phyloP scores from a whole-genome alignment of 2,329 filamentous ascomycete genomes.

The Drechslera avenae region DNA sequence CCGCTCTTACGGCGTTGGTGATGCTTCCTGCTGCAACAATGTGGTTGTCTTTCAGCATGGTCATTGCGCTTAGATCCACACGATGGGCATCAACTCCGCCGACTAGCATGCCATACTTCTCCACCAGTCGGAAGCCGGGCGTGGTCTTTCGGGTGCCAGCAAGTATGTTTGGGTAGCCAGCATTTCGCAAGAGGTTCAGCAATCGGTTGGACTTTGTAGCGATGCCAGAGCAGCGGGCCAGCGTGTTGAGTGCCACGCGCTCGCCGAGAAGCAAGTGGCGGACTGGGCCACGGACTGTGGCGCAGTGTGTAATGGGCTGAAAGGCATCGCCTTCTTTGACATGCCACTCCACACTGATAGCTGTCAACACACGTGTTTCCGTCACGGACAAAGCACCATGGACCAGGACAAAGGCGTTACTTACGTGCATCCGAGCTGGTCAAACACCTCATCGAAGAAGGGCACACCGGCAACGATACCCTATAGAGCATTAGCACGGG shows the following conservation, averaged over 20 bases:
- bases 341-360: slow-evolving; percentile 78
- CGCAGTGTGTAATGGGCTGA: slow-evolving; percentile 64
- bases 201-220: slow-evolving; percentile 67
- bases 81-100: slow-evolving; percentile 91
- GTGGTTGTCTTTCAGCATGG: slow-evolving; percentile 99
- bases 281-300: slow-evolving; percentile 84
- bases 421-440: slow-evolving; percentile 80
- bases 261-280: slow-evolving; percentile 87
- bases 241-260: slow-evolving; percentile 86
- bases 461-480: slow-evolving; percentile 90
- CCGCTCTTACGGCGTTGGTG: slow-evolving; percentile 80
- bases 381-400: background rate
- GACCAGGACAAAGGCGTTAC: slow-evolving; percentile 29
- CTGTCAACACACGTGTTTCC: background rate
- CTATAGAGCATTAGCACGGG: slow-evolving; percentile 33
- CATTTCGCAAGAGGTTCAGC: slow-evolving; percentile 58
- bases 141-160: slow-evolving; percentile 97
- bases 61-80: slow-evolving; percentile 88
- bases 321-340: slow-evolving; percentile 74
- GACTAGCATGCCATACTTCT: slow-evolving; percentile 97
- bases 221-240: slow-evolving; percentile 89
- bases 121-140: slow-evolving; percentile 89
- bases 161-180: slow-evolving; percentile 81
- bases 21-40: slow-evolving; percentile 89
- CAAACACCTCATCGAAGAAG: slow-evolving; percentile 94